phyloP scores from a whole-genome alignment of 805 yeast species.

The Yarrowia hollandica region DNA sequence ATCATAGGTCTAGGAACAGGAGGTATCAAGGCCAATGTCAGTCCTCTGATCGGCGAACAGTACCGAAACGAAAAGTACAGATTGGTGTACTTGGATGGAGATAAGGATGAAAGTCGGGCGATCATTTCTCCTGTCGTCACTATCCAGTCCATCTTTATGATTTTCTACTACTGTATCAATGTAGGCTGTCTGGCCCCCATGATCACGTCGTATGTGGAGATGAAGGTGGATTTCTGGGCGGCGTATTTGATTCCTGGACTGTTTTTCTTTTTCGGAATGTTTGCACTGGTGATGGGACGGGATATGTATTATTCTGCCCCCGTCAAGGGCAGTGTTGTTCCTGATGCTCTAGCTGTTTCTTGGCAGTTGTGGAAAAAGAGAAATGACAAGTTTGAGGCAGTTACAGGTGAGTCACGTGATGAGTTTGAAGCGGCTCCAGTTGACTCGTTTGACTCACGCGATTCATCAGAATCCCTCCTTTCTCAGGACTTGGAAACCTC shows the following conservation, averaged over 20 bases:
- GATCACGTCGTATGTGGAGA: conserved; percentile 73
- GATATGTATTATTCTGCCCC: conserved; percentile 58
- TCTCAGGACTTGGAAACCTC: background rate
- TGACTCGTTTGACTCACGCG: background rate
- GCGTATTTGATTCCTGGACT: conserved; percentile 71
- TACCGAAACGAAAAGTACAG: conserved; percentile 61
- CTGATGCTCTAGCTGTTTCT: conserved; percentile 51
- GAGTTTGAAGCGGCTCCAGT: background rate
- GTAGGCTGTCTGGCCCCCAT: conserved; percentile 72
- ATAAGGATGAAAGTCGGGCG: conserved; percentile 53
- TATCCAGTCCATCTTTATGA: conserved; percentile 70
- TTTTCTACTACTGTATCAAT: conserved; percentile 74
- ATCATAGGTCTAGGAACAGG: conserved; percentile 77
- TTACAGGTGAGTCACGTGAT: too few relatives aligned
- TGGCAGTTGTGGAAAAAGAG: conserved; percentile 50
- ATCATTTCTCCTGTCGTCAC: conserved; percentile 70
- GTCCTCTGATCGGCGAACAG: conserved; percentile 77
- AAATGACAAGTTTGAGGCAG: conserved; percentile 33
- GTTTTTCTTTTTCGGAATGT: conserved; percentile 62
- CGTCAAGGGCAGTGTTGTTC: conserved; percentile 60
- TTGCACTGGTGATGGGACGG: conserved; percentile 54
- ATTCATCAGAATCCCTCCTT: background rate
- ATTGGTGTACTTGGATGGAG: conserved; percentile 54
- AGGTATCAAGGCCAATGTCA: conserved; percentile 74
- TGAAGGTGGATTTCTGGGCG: conserved; percentile 58